Evolutionary conservation across 352 stramenopile species (phyloP).

Genomic region (Plasmopara halstedii): DNA sequence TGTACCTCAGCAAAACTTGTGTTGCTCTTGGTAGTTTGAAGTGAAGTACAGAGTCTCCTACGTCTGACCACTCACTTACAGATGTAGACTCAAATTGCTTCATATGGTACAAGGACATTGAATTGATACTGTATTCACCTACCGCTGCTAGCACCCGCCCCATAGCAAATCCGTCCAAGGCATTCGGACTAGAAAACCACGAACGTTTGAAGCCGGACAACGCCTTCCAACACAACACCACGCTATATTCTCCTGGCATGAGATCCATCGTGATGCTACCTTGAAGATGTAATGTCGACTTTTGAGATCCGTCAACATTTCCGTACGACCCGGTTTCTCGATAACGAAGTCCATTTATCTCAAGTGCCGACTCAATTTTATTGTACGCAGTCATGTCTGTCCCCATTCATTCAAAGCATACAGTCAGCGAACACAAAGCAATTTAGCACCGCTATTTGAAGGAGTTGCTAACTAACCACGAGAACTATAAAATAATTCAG

Average conservation of each 20-base stretch:
- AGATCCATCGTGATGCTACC: conserved; percentile 61
- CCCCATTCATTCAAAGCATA: conserved; percentile 8
- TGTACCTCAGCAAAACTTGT: conserved; percentile 62
- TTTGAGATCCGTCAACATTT: conserved; percentile 39
- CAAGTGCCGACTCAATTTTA: conserved; percentile 51
- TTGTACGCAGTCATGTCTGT: conserved; percentile 45
- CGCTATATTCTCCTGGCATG: conserved; percentile 53
- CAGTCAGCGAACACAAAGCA: conserved; percentile 2
- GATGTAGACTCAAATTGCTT: conserved; percentile 25
- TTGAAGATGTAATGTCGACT: conserved; percentile 45
- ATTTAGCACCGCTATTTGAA: not conserved
- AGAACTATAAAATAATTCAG: conserved; percentile 40
- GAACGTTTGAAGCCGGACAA: conserved; percentile 35
- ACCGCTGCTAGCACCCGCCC: conserved; percentile 47
- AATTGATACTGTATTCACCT: conserved; percentile 34
- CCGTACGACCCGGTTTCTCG: conserved; percentile 65
- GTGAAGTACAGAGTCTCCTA: conserved; percentile 68
- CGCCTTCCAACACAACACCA: conserved; percentile 53
- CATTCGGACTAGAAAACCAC: conserved; percentile 54
- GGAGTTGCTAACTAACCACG: conserved; percentile 28
- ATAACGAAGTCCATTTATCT: conserved; percentile 60
- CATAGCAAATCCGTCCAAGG: conserved; percentile 67
- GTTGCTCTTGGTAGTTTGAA: conserved; percentile 52
- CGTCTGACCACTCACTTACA: conserved; percentile 55
- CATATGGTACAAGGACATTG: conserved; percentile 52